phyloP scores from a whole-genome alignment of 1,139 yeast genomes.

The Eremothecium sinecaudum region DNA sequence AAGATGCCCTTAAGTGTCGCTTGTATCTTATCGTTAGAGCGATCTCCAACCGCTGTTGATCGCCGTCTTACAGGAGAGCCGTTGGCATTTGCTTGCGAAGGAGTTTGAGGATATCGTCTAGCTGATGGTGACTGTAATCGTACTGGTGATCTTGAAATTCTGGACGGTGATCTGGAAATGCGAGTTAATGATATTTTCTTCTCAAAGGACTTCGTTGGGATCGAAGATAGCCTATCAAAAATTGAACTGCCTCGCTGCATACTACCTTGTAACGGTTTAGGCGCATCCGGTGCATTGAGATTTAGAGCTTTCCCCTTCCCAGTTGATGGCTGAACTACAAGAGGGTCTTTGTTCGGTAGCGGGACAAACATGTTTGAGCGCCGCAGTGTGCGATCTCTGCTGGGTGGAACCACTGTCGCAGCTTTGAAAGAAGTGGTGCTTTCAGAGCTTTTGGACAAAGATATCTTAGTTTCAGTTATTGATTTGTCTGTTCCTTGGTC shows the following conservation, averaged over 20 bases:
- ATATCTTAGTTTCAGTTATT: slow-evolving; percentile 1
- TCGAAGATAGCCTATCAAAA: slow-evolving; percentile 26
- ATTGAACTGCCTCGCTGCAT: slow-evolving; percentile 11
- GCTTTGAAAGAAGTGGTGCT: slow-evolving; percentile 2
- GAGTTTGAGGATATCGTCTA: slow-evolving; percentile 2
- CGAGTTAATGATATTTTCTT: slow-evolving; percentile 19
- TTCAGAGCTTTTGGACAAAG: slow-evolving; percentile 4
- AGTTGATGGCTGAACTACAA: slow-evolving; percentile 18
- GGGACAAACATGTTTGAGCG: slow-evolving; percentile 31
- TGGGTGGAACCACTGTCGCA: slow-evolving; percentile 7
- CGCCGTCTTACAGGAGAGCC: slow-evolving; percentile 24
- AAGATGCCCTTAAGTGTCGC: slow-evolving; percentile 26
- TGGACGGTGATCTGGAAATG: slow-evolving; percentile 8
- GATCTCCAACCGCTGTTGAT: slow-evolving; percentile 13
- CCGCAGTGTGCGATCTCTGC: slow-evolving; percentile 17
- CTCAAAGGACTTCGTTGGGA: slow-evolving; percentile 29
- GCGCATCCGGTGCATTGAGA: background rate
- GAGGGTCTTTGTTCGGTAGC: slow-evolving; percentile 29
- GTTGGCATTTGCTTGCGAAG: slow-evolving; percentile 14
- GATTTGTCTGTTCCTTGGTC: slow-evolving; percentile 2
- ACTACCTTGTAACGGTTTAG: slow-evolving; percentile 5
- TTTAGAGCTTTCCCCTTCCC: slow-evolving; percentile 3
- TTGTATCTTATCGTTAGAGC: slow-evolving; percentile 16
- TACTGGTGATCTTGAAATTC: slow-evolving; percentile 1
- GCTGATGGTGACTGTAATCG: slow-evolving; percentile 15